phyloP scores from a whole-genome alignment of 306 rosid species.

The Malus domestica region ASM211411v1 NC_041803.1:51279501-51280000 shows the following conservation, averaged over 20 bases:
- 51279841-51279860: slow-evolving; percentile 57
- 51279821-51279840: slow-evolving; percentile 44
- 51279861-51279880: slow-evolving; percentile 28
- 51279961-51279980: slow-evolving; percentile 12
- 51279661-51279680: too few species aligned
- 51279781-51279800: slow-evolving; percentile 47
- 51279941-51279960: slow-evolving; percentile 11
- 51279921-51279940: slow-evolving; percentile 27
- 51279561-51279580: slow-evolving; percentile 71
- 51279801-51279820: slow-evolving; percentile 34
- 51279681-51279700: background rate
- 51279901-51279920: slow-evolving; percentile 35
- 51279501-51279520: slow-evolving; percentile 82
- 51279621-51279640: background rate
- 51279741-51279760: slow-evolving; percentile 57
- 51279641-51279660: too few species aligned
- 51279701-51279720: slow-evolving; percentile 23
- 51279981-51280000: slow-evolving; percentile 21
- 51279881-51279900: slow-evolving; percentile 29
- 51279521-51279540: slow-evolving; percentile 84
- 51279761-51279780: slow-evolving; percentile 76
- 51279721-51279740: slow-evolving; percentile 32
- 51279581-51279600: slow-evolving; percentile 31
- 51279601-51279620: background rate
- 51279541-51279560: slow-evolving; percentile 79